These are phyloP conservation scores for Apium graveolens DNA, from an alignment of 129 eudicot species.

Conservation along the genomic window DNA sequence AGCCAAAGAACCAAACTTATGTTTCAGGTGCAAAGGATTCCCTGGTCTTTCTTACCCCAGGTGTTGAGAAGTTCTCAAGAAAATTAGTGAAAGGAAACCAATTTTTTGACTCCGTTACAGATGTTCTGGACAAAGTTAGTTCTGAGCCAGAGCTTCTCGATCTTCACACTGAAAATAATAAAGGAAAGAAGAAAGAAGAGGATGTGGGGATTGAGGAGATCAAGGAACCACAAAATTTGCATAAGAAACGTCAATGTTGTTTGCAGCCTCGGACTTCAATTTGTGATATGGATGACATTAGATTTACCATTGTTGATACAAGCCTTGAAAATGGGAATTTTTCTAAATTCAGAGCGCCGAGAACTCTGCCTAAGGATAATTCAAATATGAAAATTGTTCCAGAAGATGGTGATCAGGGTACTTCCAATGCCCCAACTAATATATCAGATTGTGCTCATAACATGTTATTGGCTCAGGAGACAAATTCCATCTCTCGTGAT, in stretches of 20 bases:
- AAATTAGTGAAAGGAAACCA: constrained; percentile 44
- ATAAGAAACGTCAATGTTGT: constrained; percentile 32
- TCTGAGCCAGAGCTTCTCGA: constrained; percentile 48
- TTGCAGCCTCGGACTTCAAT: constrained; percentile 57
- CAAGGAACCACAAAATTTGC: constrained; percentile 20
- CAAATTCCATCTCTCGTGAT: not conserved
- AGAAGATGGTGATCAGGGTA: constrained; percentile 20
- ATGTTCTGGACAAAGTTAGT: constrained; percentile 36
- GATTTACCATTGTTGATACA: constrained; percentile 56
- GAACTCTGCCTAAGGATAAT: constrained; percentile 21
- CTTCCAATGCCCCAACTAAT: constrained; percentile 31
- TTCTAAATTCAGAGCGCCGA: constrained; percentile 31
- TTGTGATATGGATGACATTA: constrained; percentile 17
- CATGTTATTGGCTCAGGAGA: constrained; percentile 17
- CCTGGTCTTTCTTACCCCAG: constrained; percentile 51
- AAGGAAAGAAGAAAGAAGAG: constrained; percentile 15
- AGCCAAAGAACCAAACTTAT: constrained; percentile 38
- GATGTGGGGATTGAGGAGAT: not conserved
- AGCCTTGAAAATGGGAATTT: constrained; percentile 37
- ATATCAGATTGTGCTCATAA: constrained; percentile 30
- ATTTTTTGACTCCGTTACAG: constrained; percentile 47
- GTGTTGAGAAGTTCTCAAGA: constrained; percentile 45
- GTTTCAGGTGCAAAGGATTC: constrained; percentile 29
- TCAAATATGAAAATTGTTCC: constrained; percentile 14
- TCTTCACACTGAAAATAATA: constrained; percentile 34